Conservation (phyloP, 148 eudicot species). For the Gaultheria prostrata region DNA sequence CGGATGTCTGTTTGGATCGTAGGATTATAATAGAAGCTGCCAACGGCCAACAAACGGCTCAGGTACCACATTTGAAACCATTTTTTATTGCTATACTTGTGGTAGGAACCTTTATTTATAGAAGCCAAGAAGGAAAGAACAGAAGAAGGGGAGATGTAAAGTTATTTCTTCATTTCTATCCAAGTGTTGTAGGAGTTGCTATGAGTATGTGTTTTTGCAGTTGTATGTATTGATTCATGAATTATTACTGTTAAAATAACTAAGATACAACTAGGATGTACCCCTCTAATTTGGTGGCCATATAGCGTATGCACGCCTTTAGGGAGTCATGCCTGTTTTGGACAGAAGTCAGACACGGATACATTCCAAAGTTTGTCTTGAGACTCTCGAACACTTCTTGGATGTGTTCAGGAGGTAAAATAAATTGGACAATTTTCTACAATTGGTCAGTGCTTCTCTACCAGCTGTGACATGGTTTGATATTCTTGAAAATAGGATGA, state of each 20-base stretch:
- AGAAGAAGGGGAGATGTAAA: constrained; percentile 9
- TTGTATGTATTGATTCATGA: constrained; percentile 3
- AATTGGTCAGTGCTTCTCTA: not conserved
- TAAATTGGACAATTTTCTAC: not conserved
- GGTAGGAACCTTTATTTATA: not conserved
- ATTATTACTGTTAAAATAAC: not conserved
- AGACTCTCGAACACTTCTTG: not conserved
- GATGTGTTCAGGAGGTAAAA: not conserved
- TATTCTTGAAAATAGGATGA: not conserved
- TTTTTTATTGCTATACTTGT: not conserved
- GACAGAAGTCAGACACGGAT: not conserved
- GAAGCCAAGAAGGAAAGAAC: not conserved
- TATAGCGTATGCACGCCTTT: not conserved
- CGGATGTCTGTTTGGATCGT: constrained; percentile 70
- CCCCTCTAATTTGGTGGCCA: not conserved
- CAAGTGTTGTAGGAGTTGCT: not conserved
- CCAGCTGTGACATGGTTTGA: not conserved
- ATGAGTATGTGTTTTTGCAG: not conserved
- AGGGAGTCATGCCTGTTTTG: not conserved
- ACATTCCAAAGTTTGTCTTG: not conserved
- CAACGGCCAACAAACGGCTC: constrained; percentile 69
- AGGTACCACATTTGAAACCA: constrained; percentile 44
- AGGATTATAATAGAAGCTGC: constrained; percentile 75
- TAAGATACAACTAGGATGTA: not conserved
- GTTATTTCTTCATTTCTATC: not conserved